phyloP scores from a whole-genome alignment of 2,329 filamentous ascomycete genomes.

The Fusarium longipes region DNA sequence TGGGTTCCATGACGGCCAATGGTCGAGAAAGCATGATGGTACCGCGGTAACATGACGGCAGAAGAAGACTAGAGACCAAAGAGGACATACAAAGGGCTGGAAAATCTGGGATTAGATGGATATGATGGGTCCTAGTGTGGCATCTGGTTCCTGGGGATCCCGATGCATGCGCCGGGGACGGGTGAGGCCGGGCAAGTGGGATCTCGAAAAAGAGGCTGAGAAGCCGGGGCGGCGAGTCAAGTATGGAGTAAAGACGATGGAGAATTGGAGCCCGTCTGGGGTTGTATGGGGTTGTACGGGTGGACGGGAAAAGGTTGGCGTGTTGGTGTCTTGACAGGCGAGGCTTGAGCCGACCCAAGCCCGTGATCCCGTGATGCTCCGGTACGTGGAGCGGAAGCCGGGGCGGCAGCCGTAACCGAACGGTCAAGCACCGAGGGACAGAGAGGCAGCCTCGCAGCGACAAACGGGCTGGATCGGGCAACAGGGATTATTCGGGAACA shows the following conservation, averaged over 20 bases:
- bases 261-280: conserved; percentile 27
- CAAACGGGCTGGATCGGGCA: conserved; percentile 43
- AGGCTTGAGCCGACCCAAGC: conserved; percentile 44
- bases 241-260: conserved; percentile 39
- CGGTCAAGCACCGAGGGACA: conserved; percentile 35
- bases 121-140: conserved; percentile 26
- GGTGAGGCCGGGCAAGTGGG: conserved; percentile 44
- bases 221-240: conserved; percentile 40
- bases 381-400: conserved; percentile 44
- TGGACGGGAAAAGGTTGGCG: conserved; percentile 26
- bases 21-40: conserved; percentile 36
- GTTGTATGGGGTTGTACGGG: conserved; percentile 35
- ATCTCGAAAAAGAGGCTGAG: conserved; percentile 44
- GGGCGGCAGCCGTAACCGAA: conserved; percentile 44
- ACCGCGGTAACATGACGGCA: conserved; percentile 39
- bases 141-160: conserved; percentile 46
- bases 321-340: conserved; percentile 21
- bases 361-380: conserved; percentile 48
- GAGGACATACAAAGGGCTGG: conserved; percentile 7
- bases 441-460: conserved; percentile 23
- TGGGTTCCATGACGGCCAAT: conserved; percentile 32
- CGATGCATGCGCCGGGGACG: conserved; percentile 44
- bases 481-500: conserved; percentile 40
- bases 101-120: conserved; percentile 18
- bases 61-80: conserved; percentile 33